A percentile compares a stretch with the other conserved stretches of the same genome.
These are phyloP conservation scores for Fraxinus ornus DNA, from an alignment of 305 asterid species.

Conservation along the genomic window DNA sequence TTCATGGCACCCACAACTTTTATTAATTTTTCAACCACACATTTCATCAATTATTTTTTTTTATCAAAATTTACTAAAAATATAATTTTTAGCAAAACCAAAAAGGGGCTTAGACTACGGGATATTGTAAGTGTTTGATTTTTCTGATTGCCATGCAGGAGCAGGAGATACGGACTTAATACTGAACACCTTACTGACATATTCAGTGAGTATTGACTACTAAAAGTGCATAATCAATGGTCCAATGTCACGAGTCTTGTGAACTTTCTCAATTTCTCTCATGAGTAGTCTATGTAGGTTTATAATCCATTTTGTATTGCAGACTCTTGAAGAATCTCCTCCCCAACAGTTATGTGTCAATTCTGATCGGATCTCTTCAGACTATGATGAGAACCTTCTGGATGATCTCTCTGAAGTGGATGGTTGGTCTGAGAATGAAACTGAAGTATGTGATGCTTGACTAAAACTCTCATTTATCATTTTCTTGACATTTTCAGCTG, in stretches of 20 bases:
- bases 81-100: background rate
- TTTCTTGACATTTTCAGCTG: constrained; percentile 10
- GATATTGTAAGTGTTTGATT: constrained; percentile 19
- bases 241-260: background rate
- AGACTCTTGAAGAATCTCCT: constrained; percentile 68
- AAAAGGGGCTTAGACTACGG: background rate
- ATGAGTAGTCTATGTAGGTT: background rate
- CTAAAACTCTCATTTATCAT: constrained; percentile 1
- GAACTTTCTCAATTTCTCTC: constrained; percentile 1
- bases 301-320: constrained; percentile 28
- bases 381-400: constrained; percentile 40
- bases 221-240: background rate
- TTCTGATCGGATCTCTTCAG: constrained; percentile 56
- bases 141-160: constrained; percentile 43
- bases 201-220: constrained; percentile 46
- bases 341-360: constrained; percentile 35
- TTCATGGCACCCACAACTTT: background rate
- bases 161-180: constrained; percentile 52
- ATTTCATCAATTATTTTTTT: too few species aligned
- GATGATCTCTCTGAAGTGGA: constrained; percentile 48
- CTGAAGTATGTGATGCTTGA: constrained; percentile 35
- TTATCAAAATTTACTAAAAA: background rate
- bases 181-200: constrained; percentile 63
- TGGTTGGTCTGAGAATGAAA: constrained; percentile 55
- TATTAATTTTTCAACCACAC: background rate